Evolutionary conservation across 2,329 filamentous ascomycete genomes (phyloP).

Genomic region (Lecanosticta acicola): DNA sequence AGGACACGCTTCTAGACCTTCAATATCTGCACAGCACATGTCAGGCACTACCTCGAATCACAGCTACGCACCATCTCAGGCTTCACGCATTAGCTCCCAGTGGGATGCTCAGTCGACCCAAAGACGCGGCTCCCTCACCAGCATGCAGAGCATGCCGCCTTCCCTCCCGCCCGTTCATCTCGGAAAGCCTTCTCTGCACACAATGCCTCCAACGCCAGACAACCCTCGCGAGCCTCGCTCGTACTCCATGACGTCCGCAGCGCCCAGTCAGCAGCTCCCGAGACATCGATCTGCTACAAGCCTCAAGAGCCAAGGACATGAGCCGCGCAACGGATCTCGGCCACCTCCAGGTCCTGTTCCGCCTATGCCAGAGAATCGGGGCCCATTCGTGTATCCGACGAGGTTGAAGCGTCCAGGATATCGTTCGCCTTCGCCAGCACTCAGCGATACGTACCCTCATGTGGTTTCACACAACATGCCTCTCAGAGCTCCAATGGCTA

Average conservation of each 20-base stretch:
- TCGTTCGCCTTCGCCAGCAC: constrained; percentile 40
- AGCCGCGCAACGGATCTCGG: constrained; percentile 25
- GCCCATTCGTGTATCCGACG: constrained; percentile 40
- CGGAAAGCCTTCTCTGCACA: constrained; percentile 19
- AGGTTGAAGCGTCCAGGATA: constrained; percentile 39
- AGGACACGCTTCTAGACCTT: constrained; percentile 34
- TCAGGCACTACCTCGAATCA: constrained; percentile 25
- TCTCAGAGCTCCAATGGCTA: constrained; percentile 18
- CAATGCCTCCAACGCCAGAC: constrained; percentile 20
- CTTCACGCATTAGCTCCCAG: constrained; percentile 37
- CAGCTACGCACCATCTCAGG: constrained; percentile 36
- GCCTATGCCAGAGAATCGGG: constrained; percentile 32
- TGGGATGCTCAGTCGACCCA: constrained; percentile 37
- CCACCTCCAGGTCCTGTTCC: constrained; percentile 30
- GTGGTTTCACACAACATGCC: constrained; percentile 23
- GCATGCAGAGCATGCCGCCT: constrained; percentile 40
- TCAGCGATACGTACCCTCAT: constrained; percentile 37
- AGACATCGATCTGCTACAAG: constrained; percentile 43
- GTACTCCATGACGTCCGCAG: constrained; percentile 39
- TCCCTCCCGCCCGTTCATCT: constrained; percentile 30
- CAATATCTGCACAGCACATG: constrained; percentile 30
- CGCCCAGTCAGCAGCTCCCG: constrained; percentile 34
- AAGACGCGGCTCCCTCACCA: constrained; percentile 37
- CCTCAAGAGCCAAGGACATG: constrained; percentile 38
- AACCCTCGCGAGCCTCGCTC: constrained; percentile 37